phyloP scores from a whole-genome alignment of 345 rosid genomes.

The Salix dunnii region DNA sequence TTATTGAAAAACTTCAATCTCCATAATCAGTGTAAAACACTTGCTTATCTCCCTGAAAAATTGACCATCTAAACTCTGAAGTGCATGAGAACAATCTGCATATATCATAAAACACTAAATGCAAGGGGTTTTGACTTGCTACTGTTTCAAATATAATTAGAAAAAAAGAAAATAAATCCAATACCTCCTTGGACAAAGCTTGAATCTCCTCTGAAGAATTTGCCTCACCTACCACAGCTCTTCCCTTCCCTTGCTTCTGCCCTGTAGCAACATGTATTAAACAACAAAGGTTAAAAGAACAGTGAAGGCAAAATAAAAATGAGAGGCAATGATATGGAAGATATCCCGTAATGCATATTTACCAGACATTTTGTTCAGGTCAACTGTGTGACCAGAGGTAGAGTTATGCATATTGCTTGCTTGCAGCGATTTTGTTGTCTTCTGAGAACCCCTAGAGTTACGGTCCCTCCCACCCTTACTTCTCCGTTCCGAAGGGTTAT shows the following conservation, averaged over 20 bases:
- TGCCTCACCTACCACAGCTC: constrained; percentile 34
- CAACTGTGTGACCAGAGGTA: constrained; percentile 31
- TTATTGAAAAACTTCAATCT: not conserved
- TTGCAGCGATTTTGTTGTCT: constrained; percentile 74
- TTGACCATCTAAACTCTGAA: not conserved
- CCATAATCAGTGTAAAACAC: not conserved
- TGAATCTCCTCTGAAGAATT: constrained; percentile 49
- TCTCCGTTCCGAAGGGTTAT: constrained; percentile 87
- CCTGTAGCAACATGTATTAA: constrained; percentile 35
- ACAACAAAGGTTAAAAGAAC: not conserved
- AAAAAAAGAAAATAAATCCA: constrained; percentile 2
- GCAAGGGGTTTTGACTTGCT: constrained; percentile 3
- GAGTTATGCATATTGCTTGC: constrained; percentile 51
- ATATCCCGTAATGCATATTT: constrained; percentile 9
- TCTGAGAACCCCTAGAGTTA: constrained; percentile 42
- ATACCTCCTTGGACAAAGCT: constrained; percentile 83
- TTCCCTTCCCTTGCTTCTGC: constrained; percentile 50
- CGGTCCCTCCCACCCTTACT: constrained; percentile 71
- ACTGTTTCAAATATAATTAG: not conserved
- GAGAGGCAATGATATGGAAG: not conserved
- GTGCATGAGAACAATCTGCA: not conserved
- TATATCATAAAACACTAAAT: not conserved
- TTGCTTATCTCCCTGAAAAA: not conserved
- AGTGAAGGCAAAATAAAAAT: not conserved
- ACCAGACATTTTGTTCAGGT: constrained; percentile 38